Evolutionary conservation across 2,329 filamentous ascomycete species (phyloP).

Genomic region (Paecilomyces formosus): DNA sequence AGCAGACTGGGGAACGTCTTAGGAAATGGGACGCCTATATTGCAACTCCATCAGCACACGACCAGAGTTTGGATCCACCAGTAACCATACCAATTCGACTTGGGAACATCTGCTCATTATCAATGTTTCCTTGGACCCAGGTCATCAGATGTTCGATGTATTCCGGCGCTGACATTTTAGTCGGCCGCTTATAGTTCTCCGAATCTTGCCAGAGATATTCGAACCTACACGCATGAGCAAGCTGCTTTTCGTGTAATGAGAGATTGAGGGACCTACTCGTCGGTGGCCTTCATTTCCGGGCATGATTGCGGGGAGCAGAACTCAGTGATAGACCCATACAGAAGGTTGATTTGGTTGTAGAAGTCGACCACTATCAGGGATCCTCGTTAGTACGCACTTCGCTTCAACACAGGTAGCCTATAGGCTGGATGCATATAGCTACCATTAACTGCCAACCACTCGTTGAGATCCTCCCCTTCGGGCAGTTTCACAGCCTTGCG

Average conservation of each 20-base stretch:
- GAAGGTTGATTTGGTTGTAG: constrained; percentile 99
- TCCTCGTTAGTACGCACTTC: constrained; percentile 16
- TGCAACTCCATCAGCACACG: neutral
- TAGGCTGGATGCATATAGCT: constrained; percentile 21
- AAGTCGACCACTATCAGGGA: constrained; percentile 82
- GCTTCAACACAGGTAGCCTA: neutral
- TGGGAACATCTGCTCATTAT: constrained; percentile 93
- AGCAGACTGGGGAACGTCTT: constrained; percentile 84
- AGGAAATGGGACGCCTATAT: constrained; percentile 78
- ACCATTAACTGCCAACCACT: constrained; percentile 98
- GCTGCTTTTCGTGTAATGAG: neutral
- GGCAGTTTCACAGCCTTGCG: constrained; percentile 94
- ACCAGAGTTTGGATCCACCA: neutral
- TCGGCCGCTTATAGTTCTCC: constrained; percentile 88
- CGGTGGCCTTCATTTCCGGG: constrained; percentile 99
- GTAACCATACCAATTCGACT: constrained; percentile 65
- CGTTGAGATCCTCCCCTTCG: constrained; percentile 94
- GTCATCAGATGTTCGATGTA: constrained; percentile 98
- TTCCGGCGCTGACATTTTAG: constrained; percentile 93
- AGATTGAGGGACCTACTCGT: constrained; percentile 60
- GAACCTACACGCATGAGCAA: constrained; percentile 52
- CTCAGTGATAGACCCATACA: constrained; percentile 97
- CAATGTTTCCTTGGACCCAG: constrained; percentile 92
- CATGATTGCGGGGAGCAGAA: constrained; percentile 97
- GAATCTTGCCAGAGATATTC: constrained; percentile 99